Percentiles rank a stretch among this genome's conserved stretches.
These are phyloP conservation scores for Metschnikowia amazonensis DNA, from an alignment of 805 yeast genomes.

Conservation along the genomic window DNA sequence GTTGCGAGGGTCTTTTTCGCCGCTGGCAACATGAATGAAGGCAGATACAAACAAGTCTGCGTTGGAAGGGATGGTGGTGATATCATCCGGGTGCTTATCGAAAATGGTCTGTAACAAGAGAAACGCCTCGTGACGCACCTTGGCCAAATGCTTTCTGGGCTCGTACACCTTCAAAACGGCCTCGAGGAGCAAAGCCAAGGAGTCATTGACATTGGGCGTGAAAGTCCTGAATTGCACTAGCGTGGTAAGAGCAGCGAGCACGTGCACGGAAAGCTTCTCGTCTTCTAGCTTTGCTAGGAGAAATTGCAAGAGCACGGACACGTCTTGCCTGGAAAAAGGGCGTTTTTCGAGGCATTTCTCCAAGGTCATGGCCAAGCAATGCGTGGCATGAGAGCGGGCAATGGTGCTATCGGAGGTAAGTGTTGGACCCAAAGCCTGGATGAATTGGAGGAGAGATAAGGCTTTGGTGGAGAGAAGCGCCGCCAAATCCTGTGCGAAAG, in stretches of 20 bases:
- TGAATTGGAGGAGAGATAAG: conserved; percentile 47
- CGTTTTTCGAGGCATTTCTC: conserved; percentile 21
- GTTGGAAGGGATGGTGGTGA: conserved; percentile 16
- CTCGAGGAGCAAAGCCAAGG: conserved; percentile 35
- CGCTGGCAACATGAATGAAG: conserved; percentile 67
- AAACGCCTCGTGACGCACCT: conserved; percentile 59
- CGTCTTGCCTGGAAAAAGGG: conserved; percentile 40
- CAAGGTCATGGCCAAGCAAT: conserved; percentile 40
- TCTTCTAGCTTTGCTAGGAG: conserved; percentile 67
- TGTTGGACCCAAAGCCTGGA: conserved; percentile 56
- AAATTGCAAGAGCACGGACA: conserved; percentile 52
- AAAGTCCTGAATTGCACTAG: conserved; percentile 53
- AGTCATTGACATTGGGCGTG: conserved; percentile 24
- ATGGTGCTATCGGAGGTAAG: conserved; percentile 57
- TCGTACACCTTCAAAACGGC: conserved; percentile 36
- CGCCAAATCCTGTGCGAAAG: conserved; percentile 24
- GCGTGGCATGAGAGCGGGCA: conserved; percentile 45
- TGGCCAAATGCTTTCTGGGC: conserved; percentile 57
- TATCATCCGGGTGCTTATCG: conserved; percentile 22
- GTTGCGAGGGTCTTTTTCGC: conserved; percentile 94
- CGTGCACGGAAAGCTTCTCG: conserved; percentile 46
- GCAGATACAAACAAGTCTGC: conserved; percentile 48
- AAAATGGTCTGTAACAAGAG: conserved; percentile 40
- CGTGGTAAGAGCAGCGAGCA: conserved; percentile 51
- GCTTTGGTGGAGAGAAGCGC: conserved; percentile 19